Evolutionary conservation across 176 grass and related monocot genomes (phyloP), one percentile per base, ranked within the genome.

Genomic region (Triticum timopheevii): DNA sequence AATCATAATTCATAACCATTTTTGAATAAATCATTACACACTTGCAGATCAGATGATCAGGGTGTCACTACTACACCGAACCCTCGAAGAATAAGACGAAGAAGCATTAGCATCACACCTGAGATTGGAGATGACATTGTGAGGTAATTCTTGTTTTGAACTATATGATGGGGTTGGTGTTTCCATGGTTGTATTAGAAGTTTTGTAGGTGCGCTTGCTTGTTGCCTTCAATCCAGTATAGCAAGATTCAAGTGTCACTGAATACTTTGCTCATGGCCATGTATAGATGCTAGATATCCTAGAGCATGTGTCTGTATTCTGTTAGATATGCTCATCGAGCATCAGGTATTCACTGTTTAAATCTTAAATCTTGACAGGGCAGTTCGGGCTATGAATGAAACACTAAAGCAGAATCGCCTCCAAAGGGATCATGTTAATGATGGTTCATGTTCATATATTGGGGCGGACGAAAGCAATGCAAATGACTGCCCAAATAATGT

Each of bases 341-440:
- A 88, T 69, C 30, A 45, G 62, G 11, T 44, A 61, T 64, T 86
- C 82, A 77, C 82, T 83, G 45, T 87, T 80, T 64, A 20, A 83
- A 59, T 75, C 83, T 80, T 79, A 77, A 80, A 87, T 93, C 24
- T 72, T 77, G 77, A 69, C 86, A 99, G 97, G 89, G 94, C 94
- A 85, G 97, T 99, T 90, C 89, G 97, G 83, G 94, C 94, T 87
- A 99, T 99, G 94, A 99, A 94, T 62, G 97, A 96, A 92, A 99
- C 97, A 83, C 77, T 99, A 84, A 99, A 99, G 87, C 97, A 99
- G 90, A 96, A 99, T 90, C 92, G 94, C 66, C 90, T 99, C 73
- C 85, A 89, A 58, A 91, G 88, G 87, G 97, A 98, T 82, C 86
- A 92, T 87, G 85, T 88, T 81, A 79, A 93, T 89, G 97, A 93